Evolutionary conservation across 257 asterid genomes (phyloP), one percentile per base, ranked within the genome.

Genomic region (Petrea volubilis): DNA sequence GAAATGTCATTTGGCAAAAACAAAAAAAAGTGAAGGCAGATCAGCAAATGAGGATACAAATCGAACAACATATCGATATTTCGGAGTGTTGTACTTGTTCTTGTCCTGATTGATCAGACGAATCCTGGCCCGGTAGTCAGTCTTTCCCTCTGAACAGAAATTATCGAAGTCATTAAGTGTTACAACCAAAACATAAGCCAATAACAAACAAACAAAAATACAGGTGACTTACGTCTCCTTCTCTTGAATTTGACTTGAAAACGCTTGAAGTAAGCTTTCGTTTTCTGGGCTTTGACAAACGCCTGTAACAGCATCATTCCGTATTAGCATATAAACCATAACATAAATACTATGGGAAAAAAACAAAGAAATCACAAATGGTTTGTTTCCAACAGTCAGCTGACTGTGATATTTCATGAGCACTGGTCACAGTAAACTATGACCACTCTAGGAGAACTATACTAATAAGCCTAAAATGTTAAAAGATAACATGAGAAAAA

Each of bases 231-330:
- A 82, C 87, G 77, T 63, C 87, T 74, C 74, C 87, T 82, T 82
- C 87, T 82, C 85, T 82, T 85, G 76, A 63, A 82, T 67, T 85
- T 85, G 34, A 82, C 90, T 68, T 85, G 90, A 40, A 64, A 85
- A 23, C 90, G 73, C 80, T 85, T 85, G 82, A 77, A 85, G 72
- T 85, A 85, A 36, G 90, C 87, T 29, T 47, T 79, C 2, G 79
- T 9, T 71, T 82, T 85, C 65, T 75, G 87, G 7, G 84, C 53
- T 67, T 82, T 85, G 34, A 80, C 84, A 34, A 82, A 85, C 14
- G 58, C 81, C 89, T 81, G 60, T 3, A 36, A 50, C 1, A 53
- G 13, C 47, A 64, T 12, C 28, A 21, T 1, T 1, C 12, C 4
- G 11, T 1, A 24, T 41, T 23, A 77, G 56, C 33, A 49, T 15